Percentiles rank a stretch among this genome's conserved stretches.
Conservation (phyloP, 345 rosid species). For the Camelina neglecta region DNA sequence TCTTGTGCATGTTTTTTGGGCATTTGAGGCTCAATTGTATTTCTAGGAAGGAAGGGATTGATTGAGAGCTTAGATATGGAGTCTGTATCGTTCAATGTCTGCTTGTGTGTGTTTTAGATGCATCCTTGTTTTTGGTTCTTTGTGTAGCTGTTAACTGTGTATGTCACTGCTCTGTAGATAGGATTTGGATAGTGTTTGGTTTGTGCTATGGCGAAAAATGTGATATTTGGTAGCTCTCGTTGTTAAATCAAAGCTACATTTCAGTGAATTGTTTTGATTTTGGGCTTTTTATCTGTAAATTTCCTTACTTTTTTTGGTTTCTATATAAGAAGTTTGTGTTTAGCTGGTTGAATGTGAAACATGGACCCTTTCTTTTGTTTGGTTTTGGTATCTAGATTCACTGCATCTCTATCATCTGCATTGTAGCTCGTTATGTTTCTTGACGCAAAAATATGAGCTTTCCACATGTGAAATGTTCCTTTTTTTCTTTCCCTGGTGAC, state of each 20-base stretch:
- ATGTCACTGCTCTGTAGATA: background rate
- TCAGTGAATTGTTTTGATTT: conserved; percentile 23
- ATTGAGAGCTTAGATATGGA: conserved; percentile 7
- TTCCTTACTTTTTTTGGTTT: conserved; percentile 8
- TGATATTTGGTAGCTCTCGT: conserved; percentile 25
- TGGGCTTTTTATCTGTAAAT: background rate
- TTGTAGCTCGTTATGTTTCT: conserved; percentile 25
- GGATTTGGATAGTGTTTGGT: background rate
- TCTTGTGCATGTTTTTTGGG: conserved; percentile 28
- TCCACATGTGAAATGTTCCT: background rate
- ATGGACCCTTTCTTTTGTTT: conserved; percentile 4
- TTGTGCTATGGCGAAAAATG: background rate
- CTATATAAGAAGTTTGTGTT: background rate
- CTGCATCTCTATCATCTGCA: conserved; percentile 5
- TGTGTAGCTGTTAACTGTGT: conserved; percentile 20
- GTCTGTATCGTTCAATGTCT: conserved; percentile 24
- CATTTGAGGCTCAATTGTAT: background rate
- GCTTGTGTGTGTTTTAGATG: background rate
- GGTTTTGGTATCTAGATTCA: background rate
- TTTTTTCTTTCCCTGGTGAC: background rate
- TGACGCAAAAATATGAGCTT: conserved; percentile 22
- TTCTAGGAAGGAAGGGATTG: background rate
- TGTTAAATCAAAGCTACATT: background rate
- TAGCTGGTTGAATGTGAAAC: background rate
- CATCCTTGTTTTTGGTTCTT: background rate